Percentiles rank a stretch among this genome's conserved stretches.
These are phyloP conservation scores for Drosera capensis DNA, from an alignment of 148 eudicot genomes.

Conservation along the genomic window DNA sequence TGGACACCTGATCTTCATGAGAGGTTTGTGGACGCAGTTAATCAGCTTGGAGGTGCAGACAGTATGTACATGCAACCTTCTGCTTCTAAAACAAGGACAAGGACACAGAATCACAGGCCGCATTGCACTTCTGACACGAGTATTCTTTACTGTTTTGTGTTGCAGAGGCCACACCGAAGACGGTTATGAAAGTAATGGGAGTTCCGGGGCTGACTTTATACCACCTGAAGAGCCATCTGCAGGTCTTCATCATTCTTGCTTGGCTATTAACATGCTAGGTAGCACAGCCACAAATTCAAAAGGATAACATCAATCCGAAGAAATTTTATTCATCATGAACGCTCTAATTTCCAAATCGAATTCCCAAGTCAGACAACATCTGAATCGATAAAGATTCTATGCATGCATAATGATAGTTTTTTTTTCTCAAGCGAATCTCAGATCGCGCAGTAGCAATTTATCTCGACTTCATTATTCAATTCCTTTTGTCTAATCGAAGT, in stretches of 20 bases:
- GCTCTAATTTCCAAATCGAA: too few species aligned
- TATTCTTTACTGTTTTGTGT: conserved; percentile 5
- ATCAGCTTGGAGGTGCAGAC: conserved; percentile 57
- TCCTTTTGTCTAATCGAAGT: conserved; percentile 12
- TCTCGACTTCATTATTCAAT: too few species aligned
- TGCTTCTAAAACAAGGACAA: neutral
- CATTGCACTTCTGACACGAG: neutral
- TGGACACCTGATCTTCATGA: conserved; percentile 57
- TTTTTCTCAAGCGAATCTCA: too few species aligned
- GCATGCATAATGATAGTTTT: too few species aligned
- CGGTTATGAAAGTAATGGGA: conserved; percentile 15
- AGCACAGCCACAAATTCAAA: too few species aligned
- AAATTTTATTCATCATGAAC: too few species aligned
- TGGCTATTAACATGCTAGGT: too few species aligned
- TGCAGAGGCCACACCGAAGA: conserved; percentile 42
- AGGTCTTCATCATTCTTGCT: conserved; percentile 9
- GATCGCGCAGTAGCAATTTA: too few species aligned
- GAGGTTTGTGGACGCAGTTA: conserved; percentile 45
- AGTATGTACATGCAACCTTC: conserved; percentile 20
- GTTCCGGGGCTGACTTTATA: conserved; percentile 14
- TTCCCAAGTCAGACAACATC: too few species aligned
- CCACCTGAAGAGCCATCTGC: conserved; percentile 23
- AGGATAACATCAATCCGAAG: too few species aligned
- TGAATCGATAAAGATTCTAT: too few species aligned
- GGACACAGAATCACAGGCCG: neutral